Conservation (phyloP, 371 early-diverging fungal species). For the Mucor mucedo region DNA sequence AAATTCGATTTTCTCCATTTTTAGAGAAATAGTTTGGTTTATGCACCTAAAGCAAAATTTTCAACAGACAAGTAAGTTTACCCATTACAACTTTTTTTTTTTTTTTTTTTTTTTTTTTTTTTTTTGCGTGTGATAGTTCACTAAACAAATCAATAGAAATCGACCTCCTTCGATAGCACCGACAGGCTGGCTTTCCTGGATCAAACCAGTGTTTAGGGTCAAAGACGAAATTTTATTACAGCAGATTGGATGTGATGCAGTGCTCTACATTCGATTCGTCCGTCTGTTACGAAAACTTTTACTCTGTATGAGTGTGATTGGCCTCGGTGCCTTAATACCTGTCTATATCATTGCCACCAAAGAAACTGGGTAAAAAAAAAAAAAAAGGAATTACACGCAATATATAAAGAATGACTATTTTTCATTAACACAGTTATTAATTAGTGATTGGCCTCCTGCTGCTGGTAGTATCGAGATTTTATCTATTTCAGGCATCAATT, state of each 20-base stretch:
- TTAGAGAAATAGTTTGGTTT: conserved; percentile 46
- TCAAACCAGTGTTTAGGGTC: conserved; percentile 60
- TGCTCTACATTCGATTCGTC: conserved; percentile 77
- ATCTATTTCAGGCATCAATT: conserved; percentile 46
- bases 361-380: conserved; percentile 35
- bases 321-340: conserved; percentile 65
- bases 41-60: conserved; percentile 51
- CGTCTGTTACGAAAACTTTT: conserved; percentile 63
- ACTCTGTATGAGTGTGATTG: conserved; percentile 61
- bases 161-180: conserved; percentile 67
- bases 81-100: not conserved
- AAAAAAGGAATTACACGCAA: not conserved
- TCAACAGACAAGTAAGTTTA: conserved; percentile 41
- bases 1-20: no score
- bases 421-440: not conserved
- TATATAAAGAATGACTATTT: no score
- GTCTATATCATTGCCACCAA: conserved; percentile 62
- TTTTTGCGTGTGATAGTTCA: not conserved
- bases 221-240: conserved; percentile 63
- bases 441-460: conserved; percentile 56
- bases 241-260: conserved; percentile 81
- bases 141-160: conserved; percentile 44
- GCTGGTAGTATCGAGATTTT: conserved; percentile 40
- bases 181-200: conserved; percentile 68
- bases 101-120: not conserved